Conservation (phyloP, 2,329 filamentous ascomycete species). For the Pseudocercospora fijiensis region DNA sequence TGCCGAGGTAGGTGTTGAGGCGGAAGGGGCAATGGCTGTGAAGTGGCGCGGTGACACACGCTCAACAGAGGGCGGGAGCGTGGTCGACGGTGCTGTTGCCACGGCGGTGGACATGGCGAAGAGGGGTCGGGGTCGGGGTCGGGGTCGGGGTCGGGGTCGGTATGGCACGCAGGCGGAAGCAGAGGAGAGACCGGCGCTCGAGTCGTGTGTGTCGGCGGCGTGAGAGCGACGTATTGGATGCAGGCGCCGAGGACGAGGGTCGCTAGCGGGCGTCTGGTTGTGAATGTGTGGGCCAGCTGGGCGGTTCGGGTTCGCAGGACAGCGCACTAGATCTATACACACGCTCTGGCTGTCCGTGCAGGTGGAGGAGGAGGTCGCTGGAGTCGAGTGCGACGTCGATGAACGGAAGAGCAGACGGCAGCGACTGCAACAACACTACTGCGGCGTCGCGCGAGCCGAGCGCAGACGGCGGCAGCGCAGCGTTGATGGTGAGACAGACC, state of each 20-base stretch:
- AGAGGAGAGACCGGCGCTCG: slow-evolving; percentile 10
- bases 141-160: too few relatives aligned
- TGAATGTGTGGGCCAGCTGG: neutral
- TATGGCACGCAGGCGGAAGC: slow-evolving; percentile 1
- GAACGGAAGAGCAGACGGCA: neutral
- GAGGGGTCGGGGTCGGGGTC: too few relatives aligned
- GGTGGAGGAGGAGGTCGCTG: neutral
- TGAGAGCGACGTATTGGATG: slow-evolving; percentile 12
- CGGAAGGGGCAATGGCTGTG: slow-evolving; percentile 44
- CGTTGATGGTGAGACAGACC: slow-evolving; percentile 7
- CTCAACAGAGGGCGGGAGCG: slow-evolving; percentile 38
- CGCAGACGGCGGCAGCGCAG: slow-evolving; percentile 1
- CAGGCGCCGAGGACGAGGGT: slow-evolving; percentile 13
- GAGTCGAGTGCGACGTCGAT: neutral
- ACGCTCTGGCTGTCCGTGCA: neutral
- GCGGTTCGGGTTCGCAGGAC: neutral
- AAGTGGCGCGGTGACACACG: slow-evolving; percentile 45
- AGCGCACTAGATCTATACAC: neutral
- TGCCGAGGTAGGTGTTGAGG: slow-evolving; percentile 36
- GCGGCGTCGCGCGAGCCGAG: slow-evolving; percentile 3
- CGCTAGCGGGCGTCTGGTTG: neutral
- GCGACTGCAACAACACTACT: neutral
- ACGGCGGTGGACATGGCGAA: slow-evolving; percentile 49
- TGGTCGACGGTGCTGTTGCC: slow-evolving; percentile 43
- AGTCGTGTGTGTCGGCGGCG: slow-evolving; percentile 2